These are phyloP conservation scores for Byssochlamys sp. DNA, from an alignment of 2,329 filamentous ascomycete genomes.

Conservation along the genomic window DNA sequence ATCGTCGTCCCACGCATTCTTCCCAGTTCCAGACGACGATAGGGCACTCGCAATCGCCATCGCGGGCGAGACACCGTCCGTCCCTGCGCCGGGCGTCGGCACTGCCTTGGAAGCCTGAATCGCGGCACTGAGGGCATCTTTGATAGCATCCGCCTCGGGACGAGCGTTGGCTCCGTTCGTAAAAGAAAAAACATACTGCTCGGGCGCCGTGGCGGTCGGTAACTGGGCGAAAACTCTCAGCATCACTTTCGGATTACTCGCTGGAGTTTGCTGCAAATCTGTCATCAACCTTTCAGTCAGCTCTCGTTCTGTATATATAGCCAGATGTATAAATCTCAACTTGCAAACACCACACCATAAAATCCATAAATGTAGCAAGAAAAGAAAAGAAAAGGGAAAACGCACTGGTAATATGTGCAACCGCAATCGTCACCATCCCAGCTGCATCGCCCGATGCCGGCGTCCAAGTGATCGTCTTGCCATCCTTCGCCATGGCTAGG, in stretches of 20 bases:
- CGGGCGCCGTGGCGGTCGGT: conserved; percentile 37
- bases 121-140: conserved; percentile 68
- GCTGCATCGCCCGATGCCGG: conserved; percentile 54
- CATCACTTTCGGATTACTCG: conserved; percentile 79
- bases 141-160: conserved; percentile 73
- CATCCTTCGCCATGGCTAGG: conserved; percentile 64
- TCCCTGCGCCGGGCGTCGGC: conserved; percentile 25
- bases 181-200: conserved; percentile 79
- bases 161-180: conserved; percentile 67
- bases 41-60: conserved; percentile 71
- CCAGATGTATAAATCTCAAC: not conserved
- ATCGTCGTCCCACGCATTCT: conserved; percentile 70
- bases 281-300: not conserved
- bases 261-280: conserved; percentile 94
- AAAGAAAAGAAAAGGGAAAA: not conserved
- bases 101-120: conserved; percentile 59
- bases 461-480: conserved; percentile 69
- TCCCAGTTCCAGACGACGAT: conserved; percentile 35
- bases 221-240: conserved; percentile 78
- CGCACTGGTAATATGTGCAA: conserved; percentile 72
- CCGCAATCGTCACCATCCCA: conserved; percentile 57
- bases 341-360: not conserved
- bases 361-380: not conserved
- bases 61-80: conserved; percentile 50
- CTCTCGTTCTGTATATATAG: not conserved